Percentiles rank a stretch among this genome's conserved stretches.
Evolutionary conservation across 2,329 filamentous ascomycete genomes (phyloP).

Genomic region (Hymenoscyphus linearis): DNA sequence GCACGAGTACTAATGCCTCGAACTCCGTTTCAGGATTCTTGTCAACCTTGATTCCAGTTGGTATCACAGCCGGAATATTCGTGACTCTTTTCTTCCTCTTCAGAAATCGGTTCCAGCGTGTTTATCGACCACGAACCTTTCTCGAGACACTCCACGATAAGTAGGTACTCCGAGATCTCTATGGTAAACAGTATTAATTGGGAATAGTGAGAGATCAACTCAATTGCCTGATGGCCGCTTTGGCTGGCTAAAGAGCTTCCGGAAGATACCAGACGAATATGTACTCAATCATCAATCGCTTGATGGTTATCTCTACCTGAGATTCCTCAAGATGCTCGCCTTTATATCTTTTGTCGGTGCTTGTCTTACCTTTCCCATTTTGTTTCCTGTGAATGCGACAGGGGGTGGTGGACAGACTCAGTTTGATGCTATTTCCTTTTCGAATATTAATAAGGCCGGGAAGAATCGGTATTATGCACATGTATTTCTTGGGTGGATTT

Average conservation of each 20-base stretch:
- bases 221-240: conserved; percentile 53
- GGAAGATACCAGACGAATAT: conserved; percentile 65
- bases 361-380: conserved; percentile 76
- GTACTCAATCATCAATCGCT: conserved; percentile 85
- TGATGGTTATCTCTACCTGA: conserved; percentile 85
- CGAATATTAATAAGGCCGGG: conserved; percentile 58
- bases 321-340: conserved; percentile 74
- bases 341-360: conserved; percentile 78
- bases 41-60: conserved; percentile 42
- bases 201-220: conserved; percentile 50
- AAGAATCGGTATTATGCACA: conserved; percentile 74
- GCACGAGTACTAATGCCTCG: conserved; percentile 1
- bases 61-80: conserved; percentile 38
- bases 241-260: conserved; percentile 63
- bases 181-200: conserved; percentile 3
- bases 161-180: conserved; percentile 9
- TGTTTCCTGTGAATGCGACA: conserved; percentile 76
- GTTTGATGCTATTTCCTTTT: conserved; percentile 74
- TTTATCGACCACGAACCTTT: conserved; percentile 50
- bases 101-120: conserved; percentile 40
- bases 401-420: conserved; percentile 61
- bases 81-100: conserved; percentile 42
- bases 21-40: conserved; percentile 36
- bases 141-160: conserved; percentile 43
- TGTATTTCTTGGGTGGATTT: conserved; percentile 72